Percentiles rank a stretch among this genome's conserved stretches.
Conservation (phyloP, 257 asterid genomes). For the Scutellaria baicalensis region DNA sequence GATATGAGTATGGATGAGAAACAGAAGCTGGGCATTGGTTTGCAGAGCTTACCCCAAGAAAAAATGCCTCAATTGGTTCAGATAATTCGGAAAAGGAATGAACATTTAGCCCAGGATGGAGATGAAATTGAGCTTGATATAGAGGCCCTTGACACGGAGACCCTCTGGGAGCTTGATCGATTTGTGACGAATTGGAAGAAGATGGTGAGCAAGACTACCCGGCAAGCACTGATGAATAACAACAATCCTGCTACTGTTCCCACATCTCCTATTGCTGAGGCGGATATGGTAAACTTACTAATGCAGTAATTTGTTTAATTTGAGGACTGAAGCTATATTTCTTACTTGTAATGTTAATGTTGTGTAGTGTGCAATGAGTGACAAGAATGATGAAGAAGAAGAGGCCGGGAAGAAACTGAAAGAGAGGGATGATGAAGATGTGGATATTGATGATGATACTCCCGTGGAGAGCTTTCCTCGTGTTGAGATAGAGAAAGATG, state of each 20-base stretch:
- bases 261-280: conserved; percentile 33
- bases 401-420: conserved; percentile 37
- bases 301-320: background rate
- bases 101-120: conserved; percentile 77
- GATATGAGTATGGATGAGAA: conserved; percentile 93
- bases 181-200: conserved; percentile 95
- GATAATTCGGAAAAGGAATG: conserved; percentile 73
- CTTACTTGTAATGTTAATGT: background rate
- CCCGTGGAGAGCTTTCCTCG: conserved; percentile 78
- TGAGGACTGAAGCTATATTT: no score
- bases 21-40: conserved; percentile 74
- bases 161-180: conserved; percentile 91
- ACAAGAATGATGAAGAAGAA: conserved; percentile 43
- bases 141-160: conserved; percentile 81
- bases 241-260: conserved; percentile 27
- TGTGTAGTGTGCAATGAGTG: conserved; percentile 41
- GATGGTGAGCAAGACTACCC: conserved; percentile 72
- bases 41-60: conserved; percentile 87
- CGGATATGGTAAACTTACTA: conserved; percentile 50
- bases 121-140: conserved; percentile 96
- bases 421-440: conserved; percentile 80
- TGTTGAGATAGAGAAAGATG: conserved; percentile 77
- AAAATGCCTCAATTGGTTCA: conserved; percentile 86
- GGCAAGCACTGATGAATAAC: conserved; percentile 56
- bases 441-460: conserved; percentile 86